These are phyloP conservation scores for Curvularia spicifera DNA, from an alignment of 2,329 filamentous ascomycete genomes.

Conservation along the genomic window DNA sequence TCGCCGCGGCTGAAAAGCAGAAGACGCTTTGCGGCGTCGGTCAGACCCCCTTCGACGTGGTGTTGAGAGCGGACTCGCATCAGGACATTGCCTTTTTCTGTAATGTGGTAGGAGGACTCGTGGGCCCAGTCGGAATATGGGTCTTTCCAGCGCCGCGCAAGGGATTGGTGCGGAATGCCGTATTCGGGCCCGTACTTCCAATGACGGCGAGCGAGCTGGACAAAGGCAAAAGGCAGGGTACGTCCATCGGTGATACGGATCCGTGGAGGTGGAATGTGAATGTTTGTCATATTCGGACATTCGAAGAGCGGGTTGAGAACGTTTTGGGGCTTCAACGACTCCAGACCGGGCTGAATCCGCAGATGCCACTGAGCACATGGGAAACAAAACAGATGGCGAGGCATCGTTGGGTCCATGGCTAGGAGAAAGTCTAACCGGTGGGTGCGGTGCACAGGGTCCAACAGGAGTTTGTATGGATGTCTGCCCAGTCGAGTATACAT, in stretches of 20 bases:
- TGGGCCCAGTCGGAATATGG: conserved; percentile 61
- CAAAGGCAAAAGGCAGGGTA: conserved; percentile 63
- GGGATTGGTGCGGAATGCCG: conserved; percentile 38
- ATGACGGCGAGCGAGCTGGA: conserved; percentile 63
- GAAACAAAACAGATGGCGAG: conserved; percentile 65
- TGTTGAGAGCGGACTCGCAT: conserved; percentile 63
- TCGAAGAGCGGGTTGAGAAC: conserved; percentile 63
- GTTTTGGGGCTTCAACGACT: conserved; percentile 60
- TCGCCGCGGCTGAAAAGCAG: conserved; percentile 66
- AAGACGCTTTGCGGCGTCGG: conserved; percentile 60
- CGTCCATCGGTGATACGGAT: conserved; percentile 59
- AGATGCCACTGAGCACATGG: conserved; percentile 63
- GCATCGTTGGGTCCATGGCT: conserved; percentile 58
- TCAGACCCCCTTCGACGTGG: conserved; percentile 59
- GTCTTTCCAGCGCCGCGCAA: conserved; percentile 63
- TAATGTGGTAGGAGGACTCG: conserved; percentile 58
- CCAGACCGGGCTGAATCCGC: conserved; percentile 60
- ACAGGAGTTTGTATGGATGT: conserved; percentile 31
- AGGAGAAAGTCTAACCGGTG: conserved; percentile 60
- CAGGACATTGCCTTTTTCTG: conserved; percentile 61
- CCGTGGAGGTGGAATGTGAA: conserved; percentile 59
- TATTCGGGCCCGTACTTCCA: conserved; percentile 55
- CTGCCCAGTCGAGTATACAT: conserved; percentile 35
- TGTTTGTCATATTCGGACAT: conserved; percentile 61
- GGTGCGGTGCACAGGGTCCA: conserved; percentile 52